Conservation (phyloP, 495 filamentous ascomycete genomes). For the Trichocladium uniseriatum region DNA sequence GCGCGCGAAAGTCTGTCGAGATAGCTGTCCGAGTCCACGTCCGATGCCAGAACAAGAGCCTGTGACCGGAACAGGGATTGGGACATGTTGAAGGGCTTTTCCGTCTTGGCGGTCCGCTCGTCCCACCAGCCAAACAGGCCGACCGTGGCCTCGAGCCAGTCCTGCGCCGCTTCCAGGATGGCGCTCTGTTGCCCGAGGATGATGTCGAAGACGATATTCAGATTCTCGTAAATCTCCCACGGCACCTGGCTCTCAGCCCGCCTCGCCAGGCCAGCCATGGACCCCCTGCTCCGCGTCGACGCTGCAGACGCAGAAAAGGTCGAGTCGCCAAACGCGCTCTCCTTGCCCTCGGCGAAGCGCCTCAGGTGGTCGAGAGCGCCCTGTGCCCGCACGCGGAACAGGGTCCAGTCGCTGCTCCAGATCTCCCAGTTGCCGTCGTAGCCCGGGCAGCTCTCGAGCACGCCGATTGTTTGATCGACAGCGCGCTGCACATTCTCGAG, state of each 20-base stretch:
- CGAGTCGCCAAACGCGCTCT: slow-evolving; percentile 32
- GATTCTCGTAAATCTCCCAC: slow-evolving; percentile 73
- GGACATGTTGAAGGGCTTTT: slow-evolving; percentile 19
- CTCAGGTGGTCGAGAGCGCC: slow-evolving; percentile 57
- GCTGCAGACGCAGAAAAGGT: slow-evolving; percentile 30
- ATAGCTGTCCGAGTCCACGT: slow-evolving; percentile 29
- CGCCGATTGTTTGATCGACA: slow-evolving; percentile 50
- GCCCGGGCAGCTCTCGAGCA: slow-evolving; percentile 64
- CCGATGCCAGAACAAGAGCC: slow-evolving; percentile 28
- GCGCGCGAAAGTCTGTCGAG: slow-evolving; percentile 40
- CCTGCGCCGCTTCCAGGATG: slow-evolving; percentile 59
- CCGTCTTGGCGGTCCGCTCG: slow-evolving; percentile 48
- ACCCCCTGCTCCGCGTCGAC: slow-evolving; percentile 24
- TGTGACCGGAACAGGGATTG: slow-evolving; percentile 32
- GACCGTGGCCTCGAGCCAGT: slow-evolving; percentile 82
- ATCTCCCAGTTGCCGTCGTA: slow-evolving; percentile 65
- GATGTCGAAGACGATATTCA: slow-evolving; percentile 65
- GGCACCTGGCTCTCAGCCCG: slow-evolving; percentile 76
- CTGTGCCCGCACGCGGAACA: slow-evolving; percentile 62
- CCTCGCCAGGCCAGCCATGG: slow-evolving; percentile 49
- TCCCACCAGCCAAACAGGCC: slow-evolving; percentile 83
- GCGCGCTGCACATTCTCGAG: slow-evolving; percentile 63
- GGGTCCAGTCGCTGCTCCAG: slow-evolving; percentile 60
- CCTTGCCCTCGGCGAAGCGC: slow-evolving; percentile 64
- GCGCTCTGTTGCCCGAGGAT: slow-evolving; percentile 60